phyloP scores from a whole-genome alignment of 495 filamentous ascomycete genomes.

The Cetradonia linearis region DNA sequence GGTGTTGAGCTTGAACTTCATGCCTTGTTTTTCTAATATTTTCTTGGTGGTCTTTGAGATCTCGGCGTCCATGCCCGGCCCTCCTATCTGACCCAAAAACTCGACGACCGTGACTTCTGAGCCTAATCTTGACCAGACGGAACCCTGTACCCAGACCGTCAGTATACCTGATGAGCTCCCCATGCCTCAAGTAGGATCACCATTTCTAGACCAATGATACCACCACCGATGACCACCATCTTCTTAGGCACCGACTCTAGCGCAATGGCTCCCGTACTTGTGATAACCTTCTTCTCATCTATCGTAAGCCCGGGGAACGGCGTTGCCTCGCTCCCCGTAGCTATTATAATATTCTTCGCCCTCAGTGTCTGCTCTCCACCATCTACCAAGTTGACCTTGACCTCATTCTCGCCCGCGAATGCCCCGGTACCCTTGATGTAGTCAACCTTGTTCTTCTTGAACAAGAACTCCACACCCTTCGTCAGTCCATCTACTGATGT shows the following conservation, averaged over 20 bases:
- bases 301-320: conserved; percentile 93
- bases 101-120: conserved; percentile 94
- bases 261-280: conserved; percentile 87
- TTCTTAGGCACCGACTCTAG: conserved; percentile 88
- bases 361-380: conserved; percentile 76
- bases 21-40: conserved; percentile 89
- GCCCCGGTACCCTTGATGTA: conserved; percentile 88
- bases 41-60: conserved; percentile 88
- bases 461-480: conserved; percentile 92
- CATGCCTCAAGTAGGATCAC: conserved; percentile 30
- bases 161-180: conserved; percentile 18
- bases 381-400: conserved; percentile 80
- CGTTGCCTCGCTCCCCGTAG: conserved; percentile 86
- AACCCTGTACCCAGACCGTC: conserved; percentile 45
- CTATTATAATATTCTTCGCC: conserved; percentile 96
- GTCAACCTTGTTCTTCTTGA: conserved; percentile 98
- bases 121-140: conserved; percentile 90
- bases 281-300: conserved; percentile 94
- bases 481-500: conserved; percentile 79
- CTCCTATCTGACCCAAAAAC: conserved; percentile 91
- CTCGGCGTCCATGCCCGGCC: conserved; percentile 93
- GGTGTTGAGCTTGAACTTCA: conserved; percentile 95
- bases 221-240: conserved; percentile 95
- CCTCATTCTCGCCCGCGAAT: conserved; percentile 79
- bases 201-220: conserved; percentile 99